These are phyloP conservation scores for Solanum sitiens DNA, from an alignment of 257 asterid genomes.

Conservation along the genomic window DNA sequence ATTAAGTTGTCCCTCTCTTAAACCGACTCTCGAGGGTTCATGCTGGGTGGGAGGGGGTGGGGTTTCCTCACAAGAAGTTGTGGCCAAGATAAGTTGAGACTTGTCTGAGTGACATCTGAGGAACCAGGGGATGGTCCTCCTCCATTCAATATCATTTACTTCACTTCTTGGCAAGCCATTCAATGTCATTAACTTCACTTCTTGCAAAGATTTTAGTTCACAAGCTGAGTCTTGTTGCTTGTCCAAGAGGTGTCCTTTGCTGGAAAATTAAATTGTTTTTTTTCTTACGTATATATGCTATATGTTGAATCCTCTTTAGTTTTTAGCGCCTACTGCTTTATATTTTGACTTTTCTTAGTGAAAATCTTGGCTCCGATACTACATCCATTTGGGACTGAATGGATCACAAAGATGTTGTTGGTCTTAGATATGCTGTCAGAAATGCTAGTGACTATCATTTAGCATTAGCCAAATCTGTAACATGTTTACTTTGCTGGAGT, in stretches of 20 bases:
- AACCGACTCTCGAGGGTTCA: not conserved
- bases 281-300: not conserved
- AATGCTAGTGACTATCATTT: not conserved
- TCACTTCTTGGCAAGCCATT: not conserved
- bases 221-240: not conserved
- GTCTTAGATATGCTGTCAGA: not conserved
- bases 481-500: not conserved
- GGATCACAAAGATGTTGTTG: not conserved
- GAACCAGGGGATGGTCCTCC: not conserved
- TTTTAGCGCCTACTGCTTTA: not conserved
- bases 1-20: not conserved
- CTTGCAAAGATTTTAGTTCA: not conserved
- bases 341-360: not conserved
- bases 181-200: not conserved
- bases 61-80: not conserved
- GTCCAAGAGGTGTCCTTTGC: not conserved
- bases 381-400: not conserved
- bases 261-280: not conserved
- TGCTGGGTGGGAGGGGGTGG: not conserved
- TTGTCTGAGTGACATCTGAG: not conserved
- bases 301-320: not conserved
- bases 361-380: not conserved
- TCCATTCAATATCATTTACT: not conserved
- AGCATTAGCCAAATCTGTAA: not conserved
- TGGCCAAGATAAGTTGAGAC: not conserved